Conservation (phyloP, 176 grass and related monocot genomes). For the Triticum dicoccoides region DNA sequence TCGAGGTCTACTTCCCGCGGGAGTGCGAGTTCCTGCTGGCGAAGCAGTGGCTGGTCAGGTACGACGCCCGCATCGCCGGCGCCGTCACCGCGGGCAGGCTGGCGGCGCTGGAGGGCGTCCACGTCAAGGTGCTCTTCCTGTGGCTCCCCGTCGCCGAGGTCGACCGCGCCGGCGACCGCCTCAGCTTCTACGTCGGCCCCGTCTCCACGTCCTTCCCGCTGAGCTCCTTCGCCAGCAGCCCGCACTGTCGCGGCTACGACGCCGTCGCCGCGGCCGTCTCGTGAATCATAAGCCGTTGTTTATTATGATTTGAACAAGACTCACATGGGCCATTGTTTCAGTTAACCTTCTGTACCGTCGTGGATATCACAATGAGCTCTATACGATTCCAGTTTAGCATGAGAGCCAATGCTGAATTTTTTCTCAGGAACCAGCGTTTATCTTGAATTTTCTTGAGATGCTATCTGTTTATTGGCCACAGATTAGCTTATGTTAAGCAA, state of each 20-base stretch:
- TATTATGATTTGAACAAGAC: not conserved
- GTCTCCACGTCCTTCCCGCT: slow-evolving; percentile 21
- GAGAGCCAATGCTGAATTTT: no score
- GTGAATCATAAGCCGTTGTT: not conserved
- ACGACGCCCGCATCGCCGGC: not conserved
- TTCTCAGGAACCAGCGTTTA: no score
- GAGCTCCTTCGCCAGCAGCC: not conserved
- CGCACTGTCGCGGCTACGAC: not conserved
- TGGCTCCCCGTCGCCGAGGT: slow-evolving; percentile 4
- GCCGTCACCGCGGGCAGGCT: not conserved
- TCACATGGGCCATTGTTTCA: not conserved
- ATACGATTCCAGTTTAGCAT: no score
- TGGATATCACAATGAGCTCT: no score
- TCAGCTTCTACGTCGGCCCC: slow-evolving; percentile 19
- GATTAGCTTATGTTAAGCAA: no score
- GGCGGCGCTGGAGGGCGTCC: not conserved
- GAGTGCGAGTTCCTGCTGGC: slow-evolving; percentile 4
- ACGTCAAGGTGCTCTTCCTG: slow-evolving; percentile 11
- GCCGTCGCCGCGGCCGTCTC: not conserved
- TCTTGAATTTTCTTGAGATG: no score
- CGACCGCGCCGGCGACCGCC: slow-evolving; percentile 9
- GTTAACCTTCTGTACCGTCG: not conserved
- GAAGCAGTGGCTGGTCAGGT: slow-evolving; percentile 14
- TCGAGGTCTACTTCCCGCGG: slow-evolving; percentile 7
- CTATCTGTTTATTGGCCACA: no score